These are phyloP conservation scores for Phialocephala sp. DNA, from an alignment of 2,329 filamentous ascomycete species.

Conservation along the genomic window DNA sequence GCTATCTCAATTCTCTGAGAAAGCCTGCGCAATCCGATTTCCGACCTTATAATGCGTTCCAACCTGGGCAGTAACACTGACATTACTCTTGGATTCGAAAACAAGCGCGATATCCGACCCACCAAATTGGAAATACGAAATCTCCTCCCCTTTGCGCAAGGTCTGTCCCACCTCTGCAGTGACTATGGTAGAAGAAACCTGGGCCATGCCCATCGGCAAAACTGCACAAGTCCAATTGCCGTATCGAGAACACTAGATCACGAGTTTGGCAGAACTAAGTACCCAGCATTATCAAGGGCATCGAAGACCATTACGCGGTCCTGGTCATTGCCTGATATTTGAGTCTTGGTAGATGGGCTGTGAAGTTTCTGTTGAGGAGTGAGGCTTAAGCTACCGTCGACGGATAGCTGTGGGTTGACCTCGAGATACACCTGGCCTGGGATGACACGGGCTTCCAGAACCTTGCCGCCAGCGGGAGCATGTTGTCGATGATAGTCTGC, in stretches of 20 bases:
- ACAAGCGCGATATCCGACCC: constrained; percentile 50
- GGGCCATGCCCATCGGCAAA: constrained; percentile 52
- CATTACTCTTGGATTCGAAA: constrained; percentile 39
- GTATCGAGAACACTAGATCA: constrained; percentile 49
- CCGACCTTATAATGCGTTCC: constrained; percentile 23
- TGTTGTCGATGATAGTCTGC: constrained; percentile 52
- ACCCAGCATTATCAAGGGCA: constrained; percentile 46
- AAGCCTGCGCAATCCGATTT: constrained; percentile 17
- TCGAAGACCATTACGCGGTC: constrained; percentile 23
- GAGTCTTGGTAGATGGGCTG: constrained; percentile 9
- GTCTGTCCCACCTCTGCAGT: constrained; percentile 31
- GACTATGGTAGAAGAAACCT: constrained; percentile 49
- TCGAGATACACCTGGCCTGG: constrained; percentile 47
- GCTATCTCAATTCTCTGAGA: constrained; percentile 4
- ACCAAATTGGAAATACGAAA: constrained; percentile 51
- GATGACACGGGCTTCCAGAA: constrained; percentile 47
- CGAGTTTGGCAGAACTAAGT: constrained; percentile 50
- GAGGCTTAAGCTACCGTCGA: constrained; percentile 15
- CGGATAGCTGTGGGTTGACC: constrained; percentile 35
- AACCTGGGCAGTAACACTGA: constrained; percentile 23
- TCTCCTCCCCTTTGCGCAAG: constrained; percentile 49
- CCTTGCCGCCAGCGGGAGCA: constrained; percentile 46
- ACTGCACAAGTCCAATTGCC: constrained; percentile 46
- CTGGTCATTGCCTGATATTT: constrained; percentile 7
- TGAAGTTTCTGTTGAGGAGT: constrained; percentile 15